phyloP scores from a whole-genome alignment of 23 red algal genomes.

The Cyanidium caldarium region DNA sequence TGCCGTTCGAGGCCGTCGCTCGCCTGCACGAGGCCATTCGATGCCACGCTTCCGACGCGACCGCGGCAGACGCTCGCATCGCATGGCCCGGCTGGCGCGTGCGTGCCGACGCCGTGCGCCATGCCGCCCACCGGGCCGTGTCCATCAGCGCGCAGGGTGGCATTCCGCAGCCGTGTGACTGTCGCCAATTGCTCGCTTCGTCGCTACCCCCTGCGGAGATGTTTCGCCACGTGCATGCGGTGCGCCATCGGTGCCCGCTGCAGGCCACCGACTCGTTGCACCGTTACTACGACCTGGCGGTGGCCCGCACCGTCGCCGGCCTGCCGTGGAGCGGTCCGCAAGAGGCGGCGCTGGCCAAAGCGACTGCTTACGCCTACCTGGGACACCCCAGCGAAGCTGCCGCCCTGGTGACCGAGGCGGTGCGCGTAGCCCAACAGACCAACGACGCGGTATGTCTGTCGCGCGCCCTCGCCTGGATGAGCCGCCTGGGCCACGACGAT shows the following conservation, averaged over 20 bases:
- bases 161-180: background rate
- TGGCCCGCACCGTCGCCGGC: background rate
- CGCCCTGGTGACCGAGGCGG: background rate
- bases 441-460: background rate
- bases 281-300: background rate
- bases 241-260: background rate
- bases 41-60: background rate
- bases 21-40: background rate
- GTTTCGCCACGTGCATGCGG: background rate
- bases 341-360: background rate
- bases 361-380: background rate
- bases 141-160: background rate
- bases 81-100: background rate
- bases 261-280: background rate
- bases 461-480: background rate
- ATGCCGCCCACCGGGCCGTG: background rate
- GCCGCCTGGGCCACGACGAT: no score
- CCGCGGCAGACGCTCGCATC: background rate
- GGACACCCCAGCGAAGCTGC: background rate
- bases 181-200: background rate
- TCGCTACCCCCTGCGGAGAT: background rate
- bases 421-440: constrained; percentile 2
- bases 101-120: background rate
- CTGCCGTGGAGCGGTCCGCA: background rate
- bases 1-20: background rate